A percentile compares a stretch with the other conserved stretches of the same genome.
phyloP scores from a whole-genome alignment of 495 filamentous ascomycete genomes.

The Aspergillus wentii region DNA sequence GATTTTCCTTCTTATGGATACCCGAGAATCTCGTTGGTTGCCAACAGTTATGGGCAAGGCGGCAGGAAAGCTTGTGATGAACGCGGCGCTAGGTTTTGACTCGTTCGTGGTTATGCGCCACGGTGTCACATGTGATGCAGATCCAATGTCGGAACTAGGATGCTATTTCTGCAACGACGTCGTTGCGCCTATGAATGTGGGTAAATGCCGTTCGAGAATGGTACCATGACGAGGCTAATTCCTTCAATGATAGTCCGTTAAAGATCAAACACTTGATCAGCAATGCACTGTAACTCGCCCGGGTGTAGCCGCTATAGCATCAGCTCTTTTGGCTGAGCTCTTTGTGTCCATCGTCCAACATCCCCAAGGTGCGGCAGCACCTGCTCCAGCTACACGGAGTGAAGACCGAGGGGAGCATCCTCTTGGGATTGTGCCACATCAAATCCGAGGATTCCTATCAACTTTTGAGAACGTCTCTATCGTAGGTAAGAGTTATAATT shows the following conservation, averaged over 20 bases:
- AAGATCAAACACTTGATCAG: conserved; percentile 91
- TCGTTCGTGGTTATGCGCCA: conserved; percentile 97
- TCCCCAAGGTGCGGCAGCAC: conserved; percentile 53
- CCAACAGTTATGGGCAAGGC: conserved; percentile 98
- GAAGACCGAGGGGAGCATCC: conserved; percentile 66
- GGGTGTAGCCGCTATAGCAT: conserved; percentile 86
- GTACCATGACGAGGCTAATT: too few relatives aligned
- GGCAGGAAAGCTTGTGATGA: conserved; percentile 89
- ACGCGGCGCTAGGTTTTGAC: conserved; percentile 93
- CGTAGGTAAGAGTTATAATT: conserved; percentile 76
- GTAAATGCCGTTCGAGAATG: too few relatives aligned
- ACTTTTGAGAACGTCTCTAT: conserved; percentile 81
- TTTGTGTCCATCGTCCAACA: conserved; percentile 87
- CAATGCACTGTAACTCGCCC: conserved; percentile 97
- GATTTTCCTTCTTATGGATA: conserved; percentile 95
- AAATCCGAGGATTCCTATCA: conserved; percentile 87
- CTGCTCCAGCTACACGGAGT: conserved; percentile 50
- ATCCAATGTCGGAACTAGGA: conserved; percentile 56
- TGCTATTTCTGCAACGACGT: conserved; percentile 99
- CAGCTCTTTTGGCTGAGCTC: conserved; percentile 86
- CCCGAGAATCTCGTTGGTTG: conserved; percentile 88
- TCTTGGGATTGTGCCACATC: conserved; percentile 84
- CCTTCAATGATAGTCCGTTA: conserved; percentile 60
- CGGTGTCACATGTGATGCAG: conserved; percentile 49
- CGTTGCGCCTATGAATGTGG: conserved; percentile 88